Base-by-base conservation (phyloP, 83 land plant species). In the Thuja plicata region DNA sequence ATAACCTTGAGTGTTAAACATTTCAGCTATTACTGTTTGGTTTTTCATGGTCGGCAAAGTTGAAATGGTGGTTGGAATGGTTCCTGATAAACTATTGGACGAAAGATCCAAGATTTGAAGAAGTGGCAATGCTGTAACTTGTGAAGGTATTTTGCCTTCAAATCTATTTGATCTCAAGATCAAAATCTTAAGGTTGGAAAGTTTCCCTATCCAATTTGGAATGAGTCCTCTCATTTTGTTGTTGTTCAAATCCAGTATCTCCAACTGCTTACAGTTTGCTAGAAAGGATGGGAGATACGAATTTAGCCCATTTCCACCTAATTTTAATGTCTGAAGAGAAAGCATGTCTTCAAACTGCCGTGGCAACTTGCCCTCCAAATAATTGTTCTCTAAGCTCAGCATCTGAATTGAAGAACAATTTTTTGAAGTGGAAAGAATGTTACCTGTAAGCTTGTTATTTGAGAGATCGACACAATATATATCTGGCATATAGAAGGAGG, bases 401-500 rank as follows among this genome's bases (percentile, higher is more conserved):
- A 38, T 38, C 55, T 9, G 0, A 13, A 8, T 52, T 52, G 11
- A 13, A 52, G 55, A 10, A 38, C 1, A 8, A 52, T 52, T 52
- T 8, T 13, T 15, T 0, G 11, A 10, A 52, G 15, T 0, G 12
- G 15, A 0, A 10, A 15, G 55, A 52, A 52, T 52, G 1, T 52
- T 8, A 24, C 94, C 95, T 82, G 27, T 89, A 30, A 95, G 84
- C 0, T 15, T 32, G 88, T 95, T 95, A 15, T 78, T 37, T 32
- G 92, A 91, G 8, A 95, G 43, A 83, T 92, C 93, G n/a, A n/a
- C 41, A 95, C 89, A 38, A 89, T 90, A 54, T 37, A 2, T 52
- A 95, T 91, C 50, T 73, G 76, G 89, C 92, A 93, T 16, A 92
- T 66, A 8, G 93, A 88, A 27, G 35, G n/a, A 17, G 96, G 96